A percentile compares a stretch with the other conserved stretches of the same genome.
These are phyloP conservation scores for Cystobasidiaceae sp. DNA, from an alignment of 1,284 basidiomycete genomes.

Conservation along the genomic window DNA sequence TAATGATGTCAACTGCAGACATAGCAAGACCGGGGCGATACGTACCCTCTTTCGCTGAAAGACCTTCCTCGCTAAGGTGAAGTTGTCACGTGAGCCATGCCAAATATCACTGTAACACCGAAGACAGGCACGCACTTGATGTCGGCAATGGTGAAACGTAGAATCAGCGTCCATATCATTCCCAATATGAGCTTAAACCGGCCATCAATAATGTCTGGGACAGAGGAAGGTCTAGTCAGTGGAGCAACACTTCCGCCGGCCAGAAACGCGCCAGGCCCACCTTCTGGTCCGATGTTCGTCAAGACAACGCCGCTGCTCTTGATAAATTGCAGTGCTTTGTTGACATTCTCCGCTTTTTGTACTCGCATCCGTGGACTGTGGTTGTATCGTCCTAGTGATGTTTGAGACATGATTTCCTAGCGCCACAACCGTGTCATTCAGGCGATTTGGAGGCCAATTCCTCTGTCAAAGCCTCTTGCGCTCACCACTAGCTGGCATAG, in stretches of 20 bases:
- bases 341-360: slow-evolving; percentile 97
- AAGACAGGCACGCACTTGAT: slow-evolving; percentile 65
- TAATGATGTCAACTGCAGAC: too few species aligned
- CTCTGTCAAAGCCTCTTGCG: not conserved
- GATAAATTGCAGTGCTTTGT: slow-evolving; percentile 92
- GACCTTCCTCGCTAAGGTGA: slow-evolving; percentile 76
- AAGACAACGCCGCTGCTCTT: slow-evolving; percentile 88
- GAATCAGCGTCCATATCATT: slow-evolving; percentile 97
- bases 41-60: slow-evolving; percentile 82
- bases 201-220: slow-evolving; percentile 88
- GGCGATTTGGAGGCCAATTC: not conserved
- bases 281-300: slow-evolving; percentile 95
- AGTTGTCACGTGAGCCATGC: not conserved
- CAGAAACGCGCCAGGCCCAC: slow-evolving; percentile 47
- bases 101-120: not conserved
- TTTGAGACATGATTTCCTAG: slow-evolving; percentile 76
- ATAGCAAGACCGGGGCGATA: not conserved
- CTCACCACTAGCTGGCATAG: slow-evolving; percentile 80
- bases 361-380: slow-evolving; percentile 82
- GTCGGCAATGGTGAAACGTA: slow-evolving; percentile 94
- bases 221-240: not conserved
- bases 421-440: not conserved
- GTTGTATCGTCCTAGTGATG: slow-evolving; percentile 58
- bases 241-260: too few species aligned
- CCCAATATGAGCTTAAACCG: slow-evolving; percentile 95